These are phyloP conservation scores for Chaetomidium leptoderma DNA, from an alignment of 495 filamentous ascomycete species.

Conservation along the genomic window DNA sequence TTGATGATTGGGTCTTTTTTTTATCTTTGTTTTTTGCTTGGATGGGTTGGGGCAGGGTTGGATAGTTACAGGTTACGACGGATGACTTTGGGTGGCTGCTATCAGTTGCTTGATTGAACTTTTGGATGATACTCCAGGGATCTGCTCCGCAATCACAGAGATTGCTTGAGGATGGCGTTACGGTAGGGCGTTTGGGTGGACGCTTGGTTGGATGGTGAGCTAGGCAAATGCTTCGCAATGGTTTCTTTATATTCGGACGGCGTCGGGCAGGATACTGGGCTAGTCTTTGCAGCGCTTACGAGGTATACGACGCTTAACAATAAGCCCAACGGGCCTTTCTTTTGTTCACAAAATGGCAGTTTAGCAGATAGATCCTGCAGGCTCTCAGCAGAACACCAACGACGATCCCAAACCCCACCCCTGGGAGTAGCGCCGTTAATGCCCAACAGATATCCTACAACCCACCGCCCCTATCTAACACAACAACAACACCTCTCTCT, in stretches of 20 bases:
- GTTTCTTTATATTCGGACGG: not conserved
- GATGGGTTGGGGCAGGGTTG: not conserved
- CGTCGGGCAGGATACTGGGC: not conserved
- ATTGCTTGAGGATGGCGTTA: conserved; percentile 1
- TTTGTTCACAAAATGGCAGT: not conserved
- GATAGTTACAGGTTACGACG: conserved; percentile 1
- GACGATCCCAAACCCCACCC: too few relatives aligned
- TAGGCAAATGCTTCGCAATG: not conserved
- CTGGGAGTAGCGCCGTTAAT: too few relatives aligned
- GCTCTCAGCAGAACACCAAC: too few relatives aligned
- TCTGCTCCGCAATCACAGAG: not conserved
- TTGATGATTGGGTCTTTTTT: not conserved
- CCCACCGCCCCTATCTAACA: not conserved
- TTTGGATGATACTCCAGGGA: not conserved
- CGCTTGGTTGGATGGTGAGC: too few relatives aligned
- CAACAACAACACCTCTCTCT: not conserved
- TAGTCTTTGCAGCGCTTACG: not conserved
- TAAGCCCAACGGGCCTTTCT: not conserved
- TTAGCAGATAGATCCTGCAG: not conserved
- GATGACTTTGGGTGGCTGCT: not conserved
- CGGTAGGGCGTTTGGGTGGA: not conserved
- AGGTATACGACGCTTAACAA: not conserved
- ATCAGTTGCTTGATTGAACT: not conserved
- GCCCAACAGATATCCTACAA: too few relatives aligned
- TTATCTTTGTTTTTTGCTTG: not conserved